Percentiles rank a stretch among this genome's conserved stretches.
These are phyloP conservation scores for Chenopodium formosanum DNA, from an alignment of 148 eudicot genomes.

Conservation along the genomic window DNA sequence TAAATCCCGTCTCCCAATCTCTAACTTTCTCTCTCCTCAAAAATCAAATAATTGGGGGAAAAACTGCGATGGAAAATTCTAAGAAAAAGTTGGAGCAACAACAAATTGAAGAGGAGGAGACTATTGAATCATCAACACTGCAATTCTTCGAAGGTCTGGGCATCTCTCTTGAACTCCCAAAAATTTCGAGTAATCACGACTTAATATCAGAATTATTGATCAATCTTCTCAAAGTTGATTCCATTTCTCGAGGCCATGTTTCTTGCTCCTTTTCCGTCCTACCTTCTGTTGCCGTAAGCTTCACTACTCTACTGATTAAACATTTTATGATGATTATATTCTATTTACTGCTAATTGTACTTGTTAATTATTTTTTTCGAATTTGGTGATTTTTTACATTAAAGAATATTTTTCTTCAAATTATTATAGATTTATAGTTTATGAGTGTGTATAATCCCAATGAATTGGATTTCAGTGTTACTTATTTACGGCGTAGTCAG, in stretches of 20 bases:
- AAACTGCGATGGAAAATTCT: background rate
- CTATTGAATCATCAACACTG: background rate
- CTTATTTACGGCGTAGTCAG: too few species aligned
- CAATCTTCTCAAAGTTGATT: constrained; percentile 32
- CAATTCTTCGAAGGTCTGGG: constrained; percentile 21
- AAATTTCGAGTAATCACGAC: constrained; percentile 4
- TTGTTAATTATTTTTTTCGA: too few species aligned
- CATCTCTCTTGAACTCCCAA: constrained; percentile 14
- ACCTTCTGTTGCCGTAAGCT: constrained; percentile 41
- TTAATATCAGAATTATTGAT: constrained; percentile 35
- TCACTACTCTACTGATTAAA: too few species aligned
- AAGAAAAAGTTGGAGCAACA: background rate
- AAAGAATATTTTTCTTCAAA: too few species aligned
- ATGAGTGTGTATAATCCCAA: too few species aligned
- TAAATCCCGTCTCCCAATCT: background rate
- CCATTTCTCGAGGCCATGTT: constrained; percentile 42
- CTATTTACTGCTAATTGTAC: too few species aligned
- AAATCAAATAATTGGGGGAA: background rate
- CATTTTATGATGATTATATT: too few species aligned
- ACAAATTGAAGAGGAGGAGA: background rate
- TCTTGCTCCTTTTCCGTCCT: constrained; percentile 44
- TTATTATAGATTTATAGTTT: too few species aligned
- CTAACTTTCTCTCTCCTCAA: background rate
- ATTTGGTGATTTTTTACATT: too few species aligned
- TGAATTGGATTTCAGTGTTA: too few species aligned